phyloP scores from a whole-genome alignment of 805 yeast species.

The Ogataea nitratoaversa region DNA sequence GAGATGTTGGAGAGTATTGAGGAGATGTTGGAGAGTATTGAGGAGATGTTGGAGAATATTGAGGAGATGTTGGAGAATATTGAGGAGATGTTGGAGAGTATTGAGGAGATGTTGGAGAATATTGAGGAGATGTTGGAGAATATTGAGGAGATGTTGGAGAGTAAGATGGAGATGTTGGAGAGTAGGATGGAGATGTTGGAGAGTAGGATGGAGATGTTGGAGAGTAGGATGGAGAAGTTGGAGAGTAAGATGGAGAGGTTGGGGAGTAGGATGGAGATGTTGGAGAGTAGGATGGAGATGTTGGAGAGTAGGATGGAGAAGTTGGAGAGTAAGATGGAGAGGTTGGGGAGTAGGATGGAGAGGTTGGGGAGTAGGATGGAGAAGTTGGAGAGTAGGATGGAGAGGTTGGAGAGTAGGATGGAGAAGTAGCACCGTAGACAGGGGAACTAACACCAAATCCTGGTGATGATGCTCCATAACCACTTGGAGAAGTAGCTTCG shows the following conservation, averaged over 20 bases:
- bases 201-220: slow-evolving; percentile 68
- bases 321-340: slow-evolving; percentile 63
- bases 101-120: slow-evolving; percentile 66
- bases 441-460: slow-evolving; percentile 57
- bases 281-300: slow-evolving; percentile 67
- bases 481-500: slow-evolving; percentile 48
- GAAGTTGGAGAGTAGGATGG: slow-evolving; percentile 54
- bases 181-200: slow-evolving; percentile 71
- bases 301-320: slow-evolving; percentile 66
- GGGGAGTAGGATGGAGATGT: slow-evolving; percentile 75
- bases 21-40: slow-evolving; percentile 67
- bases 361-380: slow-evolving; percentile 70
- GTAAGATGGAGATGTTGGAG: slow-evolving; percentile 57
- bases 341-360: slow-evolving; percentile 67
- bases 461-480: slow-evolving; percentile 49
- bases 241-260: slow-evolving; percentile 51
- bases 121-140: slow-evolving; percentile 66
- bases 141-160: slow-evolving; percentile 75
- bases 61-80: slow-evolving; percentile 72
- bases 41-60: slow-evolving; percentile 56
- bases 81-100: slow-evolving; percentile 79
- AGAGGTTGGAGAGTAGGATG: slow-evolving; percentile 47
- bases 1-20: slow-evolving; percentile 72
- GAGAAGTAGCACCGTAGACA: slow-evolving; percentile 46
- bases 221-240: slow-evolving; percentile 46